phyloP scores from a whole-genome alignment of 441 rosid species.

The Croton laevigatus region DNA sequence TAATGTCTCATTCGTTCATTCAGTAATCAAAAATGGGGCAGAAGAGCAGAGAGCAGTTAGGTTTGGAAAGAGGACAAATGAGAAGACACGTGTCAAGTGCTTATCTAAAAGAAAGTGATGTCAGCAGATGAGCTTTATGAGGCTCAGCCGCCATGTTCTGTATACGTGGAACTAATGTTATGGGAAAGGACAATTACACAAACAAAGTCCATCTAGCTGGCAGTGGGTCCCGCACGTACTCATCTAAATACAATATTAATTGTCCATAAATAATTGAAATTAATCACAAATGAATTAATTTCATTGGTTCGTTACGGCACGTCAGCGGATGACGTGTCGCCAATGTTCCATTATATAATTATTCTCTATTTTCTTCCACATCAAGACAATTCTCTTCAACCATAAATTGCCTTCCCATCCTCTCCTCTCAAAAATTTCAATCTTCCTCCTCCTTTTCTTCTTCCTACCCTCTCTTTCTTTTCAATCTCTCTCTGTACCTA shows the following conservation, averaged over 20 bases:
- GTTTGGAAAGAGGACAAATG: neutral
- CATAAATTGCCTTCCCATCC: constrained; percentile 58
- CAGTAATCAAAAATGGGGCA: too few species aligned
- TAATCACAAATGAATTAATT: too few species aligned
- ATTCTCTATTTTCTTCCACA: constrained; percentile 16
- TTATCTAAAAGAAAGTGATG: constrained; percentile 24
- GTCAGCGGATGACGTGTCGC: too few species aligned
- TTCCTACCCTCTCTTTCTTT: constrained; percentile 13
- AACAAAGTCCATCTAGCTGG: constrained; percentile 28
- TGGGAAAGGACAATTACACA: neutral
- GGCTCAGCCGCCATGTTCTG: constrained; percentile 45
- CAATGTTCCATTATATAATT: too few species aligned
- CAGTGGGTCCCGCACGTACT: constrained; percentile 28
- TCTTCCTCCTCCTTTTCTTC: neutral
- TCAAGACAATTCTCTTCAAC: constrained; percentile 57
- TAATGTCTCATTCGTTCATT: too few species aligned
- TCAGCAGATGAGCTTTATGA: constrained; percentile 20
- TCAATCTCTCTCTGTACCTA: neutral
- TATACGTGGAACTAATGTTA: neutral
- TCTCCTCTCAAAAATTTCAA: constrained; percentile 71
- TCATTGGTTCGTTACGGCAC: too few species aligned
- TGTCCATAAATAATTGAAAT: too few species aligned
- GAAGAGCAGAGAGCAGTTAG: neutral
- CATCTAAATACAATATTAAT: too few species aligned
- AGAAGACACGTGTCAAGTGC: constrained; percentile 32